Base-by-base conservation (phyloP, 164 flowering plant genomes). In the Kalanchoe fedtschenkoi region DNA sequence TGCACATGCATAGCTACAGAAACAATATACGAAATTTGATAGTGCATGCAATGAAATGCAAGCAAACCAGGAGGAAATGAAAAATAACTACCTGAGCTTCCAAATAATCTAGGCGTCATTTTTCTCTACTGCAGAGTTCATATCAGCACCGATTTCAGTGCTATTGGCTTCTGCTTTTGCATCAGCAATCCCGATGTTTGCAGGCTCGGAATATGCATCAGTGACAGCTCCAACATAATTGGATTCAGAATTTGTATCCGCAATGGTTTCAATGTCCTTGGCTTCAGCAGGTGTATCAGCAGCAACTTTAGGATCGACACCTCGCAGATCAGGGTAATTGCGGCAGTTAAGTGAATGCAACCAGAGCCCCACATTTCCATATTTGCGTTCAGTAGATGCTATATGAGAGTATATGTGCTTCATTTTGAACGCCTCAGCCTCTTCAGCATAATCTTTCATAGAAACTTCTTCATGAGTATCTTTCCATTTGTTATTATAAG, bases 351-450 rank as follows among this genome's bases (percentile, higher is more conserved):
- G 63, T 38, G 96, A 95, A 74, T 91, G 99, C 74, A 90, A 74
- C 99, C 99, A 95, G 13, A 95, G 72, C 19, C 72, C 96, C 28
- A 91, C 86, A 46, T 54, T 70, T 54, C 99, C 96, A 47, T 95
- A 89, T 70, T 84, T 83, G 32, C 72, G 85, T 65, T 95, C 99
- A 4, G 84, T 86, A 13, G 85, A 72, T 24, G 91, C 95, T 64
- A 95, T 87, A 60, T 95, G 99, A 44, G 91, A 64, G 74, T 85
- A 87, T 41, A 95, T 83, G 42, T 81, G 65, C 71, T 91, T 83
- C 83, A 84, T 80, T 64, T 89, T 91, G 83, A 95, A 95, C 5
- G 75, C 91, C 42, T 89, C 97, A 0, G 95, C 99, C 62, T 77
- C 91, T 66, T 80, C 83, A 41, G 63, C 76, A 63, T 87, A 89